A percentile compares a stretch with the other conserved stretches of the same genome.
phyloP scores from a whole-genome alignment of 2,329 filamentous ascomycete species.

The Trichoderma simmonsii region DNA sequence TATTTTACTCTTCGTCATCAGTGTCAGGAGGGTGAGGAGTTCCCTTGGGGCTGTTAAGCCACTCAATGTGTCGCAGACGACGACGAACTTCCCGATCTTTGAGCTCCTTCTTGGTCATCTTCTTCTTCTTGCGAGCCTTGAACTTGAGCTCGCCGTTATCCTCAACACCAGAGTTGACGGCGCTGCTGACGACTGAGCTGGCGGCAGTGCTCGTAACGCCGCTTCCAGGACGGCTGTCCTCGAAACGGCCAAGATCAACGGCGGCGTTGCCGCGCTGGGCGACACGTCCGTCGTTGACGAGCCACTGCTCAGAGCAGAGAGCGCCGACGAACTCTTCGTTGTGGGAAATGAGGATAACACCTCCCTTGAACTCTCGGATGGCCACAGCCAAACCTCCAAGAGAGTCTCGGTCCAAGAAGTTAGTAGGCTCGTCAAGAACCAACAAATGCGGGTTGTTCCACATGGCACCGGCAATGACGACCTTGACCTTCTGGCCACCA shows the following conservation, averaged over 20 bases:
- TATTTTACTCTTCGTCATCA: slow-evolving; percentile 59
- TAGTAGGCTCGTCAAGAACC: slow-evolving; percentile 97
- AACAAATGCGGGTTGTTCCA: slow-evolving; percentile 99
- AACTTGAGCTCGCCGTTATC: slow-evolving; percentile 82
- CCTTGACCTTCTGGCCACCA: slow-evolving; percentile 98
- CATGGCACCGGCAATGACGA: slow-evolving; percentile 92
- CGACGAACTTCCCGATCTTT: slow-evolving; percentile 91
- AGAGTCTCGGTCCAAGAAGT: slow-evolving; percentile 98
- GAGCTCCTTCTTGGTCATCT: slow-evolving; percentile 93
- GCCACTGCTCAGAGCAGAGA: slow-evolving; percentile 93
- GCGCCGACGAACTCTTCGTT: slow-evolving; percentile 99
- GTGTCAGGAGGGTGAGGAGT: slow-evolving; percentile 75
- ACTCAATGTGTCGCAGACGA: slow-evolving; percentile 79
- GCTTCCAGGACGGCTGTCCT: slow-evolving; percentile 69
- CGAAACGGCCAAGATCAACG: slow-evolving; percentile 77
- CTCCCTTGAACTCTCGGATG: slow-evolving; percentile 96
- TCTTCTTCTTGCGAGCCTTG: slow-evolving; percentile 90
- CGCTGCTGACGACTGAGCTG: slow-evolving; percentile 53
- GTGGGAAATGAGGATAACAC: slow-evolving; percentile 98
- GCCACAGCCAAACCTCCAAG: slow-evolving; percentile 95
- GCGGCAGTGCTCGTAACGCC: slow-evolving; percentile 53
- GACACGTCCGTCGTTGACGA: slow-evolving; percentile 83
- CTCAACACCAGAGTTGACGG: slow-evolving; percentile 78
- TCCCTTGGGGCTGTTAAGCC: slow-evolving; percentile 82
- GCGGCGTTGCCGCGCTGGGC: slow-evolving; percentile 77